These are phyloP conservation scores for Eucalyptus rudis DNA, from an alignment of 345 rosid genomes.

Conservation along the genomic window DNA sequence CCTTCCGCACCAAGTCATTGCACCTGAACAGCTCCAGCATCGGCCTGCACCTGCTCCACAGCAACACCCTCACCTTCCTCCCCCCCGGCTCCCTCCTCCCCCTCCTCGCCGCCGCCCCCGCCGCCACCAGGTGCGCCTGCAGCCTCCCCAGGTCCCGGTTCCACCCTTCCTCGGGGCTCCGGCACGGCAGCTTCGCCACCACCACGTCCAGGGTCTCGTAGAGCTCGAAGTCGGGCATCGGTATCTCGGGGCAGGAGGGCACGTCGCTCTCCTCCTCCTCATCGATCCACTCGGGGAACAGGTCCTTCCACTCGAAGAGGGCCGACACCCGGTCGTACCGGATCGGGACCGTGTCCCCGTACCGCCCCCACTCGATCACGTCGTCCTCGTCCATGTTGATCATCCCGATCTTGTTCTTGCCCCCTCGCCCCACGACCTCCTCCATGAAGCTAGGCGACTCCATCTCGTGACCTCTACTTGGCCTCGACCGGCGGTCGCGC, in stretches of 20 bases:
- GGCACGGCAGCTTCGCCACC: constrained; percentile 73
- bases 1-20: constrained; percentile 57
- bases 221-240: constrained; percentile 54
- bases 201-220: constrained; percentile 49
- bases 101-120: constrained; percentile 48
- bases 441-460: constrained; percentile 55
- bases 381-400: constrained; percentile 71
- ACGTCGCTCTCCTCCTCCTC: constrained; percentile 79
- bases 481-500: not conserved
- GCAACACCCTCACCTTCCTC: constrained; percentile 52
- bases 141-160: constrained; percentile 72
- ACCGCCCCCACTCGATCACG: constrained; percentile 35
- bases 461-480: constrained; percentile 29
- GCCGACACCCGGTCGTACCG: constrained; percentile 45
- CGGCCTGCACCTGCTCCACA: constrained; percentile 80
- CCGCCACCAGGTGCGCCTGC: constrained; percentile 65
- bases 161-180: constrained; percentile 74
- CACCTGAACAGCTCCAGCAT: constrained; percentile 88
- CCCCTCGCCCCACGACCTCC: constrained; percentile 23
- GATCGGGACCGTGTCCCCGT: constrained; percentile 42
- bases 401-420: constrained; percentile 64
- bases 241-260: constrained; percentile 69
- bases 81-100: constrained; percentile 51
- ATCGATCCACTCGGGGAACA: constrained; percentile 96
- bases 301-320: constrained; percentile 52